Conservation (phyloP, 495 filamentous ascomycete genomes). For the Xylaria curta region DNA sequence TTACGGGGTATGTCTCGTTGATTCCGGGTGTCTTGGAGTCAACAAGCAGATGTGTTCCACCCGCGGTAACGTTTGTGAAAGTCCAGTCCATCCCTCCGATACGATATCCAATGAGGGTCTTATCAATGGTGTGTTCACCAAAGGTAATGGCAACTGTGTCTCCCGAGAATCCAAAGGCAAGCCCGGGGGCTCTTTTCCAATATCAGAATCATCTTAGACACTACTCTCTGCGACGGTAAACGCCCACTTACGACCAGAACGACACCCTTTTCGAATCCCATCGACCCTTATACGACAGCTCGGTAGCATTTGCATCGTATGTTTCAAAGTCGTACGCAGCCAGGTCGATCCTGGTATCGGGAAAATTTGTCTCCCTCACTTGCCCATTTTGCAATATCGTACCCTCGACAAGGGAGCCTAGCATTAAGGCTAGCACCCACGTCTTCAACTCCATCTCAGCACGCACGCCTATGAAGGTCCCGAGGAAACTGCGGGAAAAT, state of each 20-base stretch:
- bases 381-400: conserved; percentile 73
- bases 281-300: conserved; percentile 73
- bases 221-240: background rate
- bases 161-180: conserved; percentile 72
- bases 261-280: conserved; percentile 72
- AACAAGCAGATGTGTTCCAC: conserved; percentile 66
- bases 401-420: conserved; percentile 39
- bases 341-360: conserved; percentile 54
- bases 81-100: conserved; percentile 69
- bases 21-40: conserved; percentile 50
- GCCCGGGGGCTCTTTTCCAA: conserved; percentile 58
- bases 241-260: conserved; percentile 63
- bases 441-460: conserved; percentile 27
- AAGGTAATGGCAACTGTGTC: conserved; percentile 68
- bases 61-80: conserved; percentile 70
- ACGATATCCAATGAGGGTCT: conserved; percentile 67
- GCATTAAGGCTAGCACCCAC: conserved; percentile 30
- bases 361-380: conserved; percentile 52
- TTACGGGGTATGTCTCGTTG: conserved; percentile 46
- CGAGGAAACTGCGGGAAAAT: background rate
- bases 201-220: background rate
- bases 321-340: conserved; percentile 48
- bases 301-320: conserved; percentile 61
- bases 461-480: background rate
- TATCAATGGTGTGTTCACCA: conserved; percentile 61